Evolutionary conservation across 2,329 filamentous ascomycete species (phyloP).

Genomic region (Fusarium penzigii): DNA sequence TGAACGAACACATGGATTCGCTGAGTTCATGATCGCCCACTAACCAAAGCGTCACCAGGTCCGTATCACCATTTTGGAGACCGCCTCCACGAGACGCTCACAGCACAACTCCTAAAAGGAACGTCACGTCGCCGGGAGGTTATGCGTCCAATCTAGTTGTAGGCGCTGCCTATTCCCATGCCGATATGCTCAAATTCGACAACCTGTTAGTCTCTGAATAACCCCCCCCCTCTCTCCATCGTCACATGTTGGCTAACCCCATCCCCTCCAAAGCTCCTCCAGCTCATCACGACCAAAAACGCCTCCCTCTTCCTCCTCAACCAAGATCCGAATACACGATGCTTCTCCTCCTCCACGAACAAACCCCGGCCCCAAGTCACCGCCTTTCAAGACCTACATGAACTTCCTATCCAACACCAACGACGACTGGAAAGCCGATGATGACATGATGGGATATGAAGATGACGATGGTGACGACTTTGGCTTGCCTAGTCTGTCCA

Average conservation of each 20-base stretch:
- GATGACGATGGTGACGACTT: constrained; percentile 95
- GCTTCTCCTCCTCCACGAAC: constrained; percentile 57
- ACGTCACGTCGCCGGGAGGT: constrained; percentile 38
- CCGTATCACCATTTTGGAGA: constrained; percentile 87
- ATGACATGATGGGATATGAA: constrained; percentile 76
- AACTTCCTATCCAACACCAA: constrained; percentile 80
- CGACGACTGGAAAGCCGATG: constrained; percentile 78
- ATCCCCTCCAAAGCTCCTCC: constrained; percentile 55
- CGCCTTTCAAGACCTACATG: constrained; percentile 70
- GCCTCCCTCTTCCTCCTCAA: constrained; percentile 64
- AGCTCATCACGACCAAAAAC: constrained; percentile 70
- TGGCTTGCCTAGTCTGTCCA: constrained; percentile 87
- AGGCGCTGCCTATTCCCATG: constrained; percentile 93
- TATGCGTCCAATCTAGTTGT: constrained; percentile 75
- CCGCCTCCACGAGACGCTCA: constrained; percentile 52
- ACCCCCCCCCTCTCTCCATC: background rate
- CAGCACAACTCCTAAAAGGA: constrained; percentile 50
- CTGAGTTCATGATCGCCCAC: constrained; percentile 19
- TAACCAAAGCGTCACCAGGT: constrained; percentile 52
- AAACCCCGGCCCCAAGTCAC: constrained; percentile 56
- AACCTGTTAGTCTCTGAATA: constrained; percentile 59
- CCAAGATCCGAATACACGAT: constrained; percentile 52
- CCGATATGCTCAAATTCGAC: constrained; percentile 88
- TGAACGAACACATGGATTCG: no score
- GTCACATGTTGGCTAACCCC: constrained; percentile 11